Evolutionary conservation across 208 protist species (phyloP), one percentile per base, ranked within the genome.

Genomic region (Porcisia hertigi): DNA sequence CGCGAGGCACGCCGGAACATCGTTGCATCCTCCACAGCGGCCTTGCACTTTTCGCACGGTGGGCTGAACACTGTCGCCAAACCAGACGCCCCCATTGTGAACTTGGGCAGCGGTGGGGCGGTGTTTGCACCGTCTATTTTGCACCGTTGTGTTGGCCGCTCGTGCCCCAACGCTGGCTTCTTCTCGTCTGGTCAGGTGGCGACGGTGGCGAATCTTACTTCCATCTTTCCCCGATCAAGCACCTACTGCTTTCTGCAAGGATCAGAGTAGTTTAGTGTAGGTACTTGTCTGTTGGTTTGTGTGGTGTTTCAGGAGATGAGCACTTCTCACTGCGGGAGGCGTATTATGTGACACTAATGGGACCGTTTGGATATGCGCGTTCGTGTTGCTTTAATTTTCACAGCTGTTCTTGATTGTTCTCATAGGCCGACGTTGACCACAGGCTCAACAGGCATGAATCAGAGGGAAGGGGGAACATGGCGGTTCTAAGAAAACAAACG

Each of bases 31-130:
- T 90, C 84, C 9, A 81, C 82, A 14, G 89, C 88, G 1, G 90
- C 82, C 0, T 85, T 97, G 41, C 93, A 97, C 81, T 97, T 94
- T 71, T 97, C 93, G 3, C 88, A 95, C 81, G 77, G 79, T n/a
- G 87, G 88, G 0, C 85, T 97, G 65, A 97, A 97, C 79, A 84
- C 84, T 18, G 66, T 92, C 3, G 93, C 88, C 3, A 80, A 81
- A 55, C 90, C 90, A 1, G 91, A 95, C 30, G 82, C 90, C 18
- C 85, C 89, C 1, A 52, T 90, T 36, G 67, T 93, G 14, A 89
- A 72, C 45, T 85, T 97, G 52, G 93, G 91, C 43, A 86, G 82
- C 67, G 67, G 83, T 0, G 79, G 86, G 12, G 79, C 73, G 12
- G 60, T 94, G 25, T 94, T 91, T 72, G 85, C 88, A 2, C 93